phyloP scores from a whole-genome alignment of 2,329 filamentous ascomycete species.

The Verticillium dahliae region DNA sequence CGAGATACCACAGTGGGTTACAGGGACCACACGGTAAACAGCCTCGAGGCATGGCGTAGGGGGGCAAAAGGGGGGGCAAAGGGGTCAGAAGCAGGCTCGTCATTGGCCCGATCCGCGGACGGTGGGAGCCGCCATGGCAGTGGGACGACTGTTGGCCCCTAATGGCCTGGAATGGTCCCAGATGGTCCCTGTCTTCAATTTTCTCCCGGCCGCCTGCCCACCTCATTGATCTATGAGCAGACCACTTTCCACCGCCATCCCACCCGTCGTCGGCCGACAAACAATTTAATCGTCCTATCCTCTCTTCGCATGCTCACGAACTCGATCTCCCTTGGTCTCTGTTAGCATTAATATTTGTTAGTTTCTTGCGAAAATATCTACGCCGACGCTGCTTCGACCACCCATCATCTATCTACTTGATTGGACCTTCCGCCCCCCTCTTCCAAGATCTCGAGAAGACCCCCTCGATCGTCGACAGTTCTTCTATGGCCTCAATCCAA shows the following conservation, averaged over 20 bases:
- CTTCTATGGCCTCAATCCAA: neutral
- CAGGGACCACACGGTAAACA: neutral
- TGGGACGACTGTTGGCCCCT: neutral
- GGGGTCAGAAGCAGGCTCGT: neutral
- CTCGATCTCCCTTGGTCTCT: neutral
- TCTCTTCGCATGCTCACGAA: neutral
- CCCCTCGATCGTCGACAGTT: neutral
- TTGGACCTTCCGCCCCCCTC: too few species aligned
- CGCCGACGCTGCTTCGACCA: too few species aligned
- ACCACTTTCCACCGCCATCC: neutral
- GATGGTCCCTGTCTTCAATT: neutral
- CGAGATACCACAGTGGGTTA: neutral
- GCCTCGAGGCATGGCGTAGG: neutral
- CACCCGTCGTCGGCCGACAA: neutral
- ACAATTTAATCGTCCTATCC: neutral
- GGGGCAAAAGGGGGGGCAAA: neutral
- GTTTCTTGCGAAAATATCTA: neutral
- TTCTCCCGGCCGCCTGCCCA: neutral
- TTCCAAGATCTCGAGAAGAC: too few species aligned
- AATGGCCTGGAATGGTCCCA: neutral
- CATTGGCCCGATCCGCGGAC: neutral
- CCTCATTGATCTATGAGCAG: slow-evolving; percentile 1
- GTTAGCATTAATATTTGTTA: neutral
- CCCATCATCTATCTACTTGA: too few species aligned
- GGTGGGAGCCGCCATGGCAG: slow-evolving; percentile 1